Evolutionary conservation across 805 yeast genomes (phyloP), one percentile per base, ranked within the genome.

Genomic region (Wickerhamomyces rabaulensis): DNA sequence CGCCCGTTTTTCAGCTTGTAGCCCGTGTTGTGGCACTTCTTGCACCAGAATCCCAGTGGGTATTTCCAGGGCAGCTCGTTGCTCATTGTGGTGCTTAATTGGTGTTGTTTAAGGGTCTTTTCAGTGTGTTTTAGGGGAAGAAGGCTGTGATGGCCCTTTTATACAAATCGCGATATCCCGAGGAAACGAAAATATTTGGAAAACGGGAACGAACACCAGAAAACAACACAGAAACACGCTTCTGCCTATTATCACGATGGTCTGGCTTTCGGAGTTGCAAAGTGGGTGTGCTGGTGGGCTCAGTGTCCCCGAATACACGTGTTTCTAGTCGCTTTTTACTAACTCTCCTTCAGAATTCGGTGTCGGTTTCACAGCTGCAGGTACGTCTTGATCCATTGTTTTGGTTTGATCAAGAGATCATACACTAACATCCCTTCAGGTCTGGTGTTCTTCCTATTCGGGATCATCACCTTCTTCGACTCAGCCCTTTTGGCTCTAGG

Each of bases 401-500:
- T 26, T 9, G 17, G 19, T 35, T 9, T 5, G 21, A 17, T 19
- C 33, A 12, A 21, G 23, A 20, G 13, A 13, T 9, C 31, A 23
- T 17, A 39, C 3, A n/a, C 25, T 26, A 26, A 17, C 16, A 17
- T 26, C 25, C 13, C 7, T 3, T 15, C 13, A 50, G 79, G 95
- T 9, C 77, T 84, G 42, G 60, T 86, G 22, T 83, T 89, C 61
- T 86, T 94, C 65, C 59, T 87, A 5, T 70, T 92, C 19, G 99
- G 99, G 7, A 75, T 92, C 26, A 57, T 90, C 58, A 79, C 96
- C 16, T 80, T 92, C 52, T 94, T 94, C 61, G 97, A 94, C 62
- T 74, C 95, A 9, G 91, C 95, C 0, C 72, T 92, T 33, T 73
- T 92, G 50, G 96, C 97, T 1, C 75, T 94, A 61, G 98, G 98